These are phyloP conservation scores for Meyerozyma guilliermondii DNA, from an alignment of 1,139 yeast species.

Conservation along the genomic window DNA sequence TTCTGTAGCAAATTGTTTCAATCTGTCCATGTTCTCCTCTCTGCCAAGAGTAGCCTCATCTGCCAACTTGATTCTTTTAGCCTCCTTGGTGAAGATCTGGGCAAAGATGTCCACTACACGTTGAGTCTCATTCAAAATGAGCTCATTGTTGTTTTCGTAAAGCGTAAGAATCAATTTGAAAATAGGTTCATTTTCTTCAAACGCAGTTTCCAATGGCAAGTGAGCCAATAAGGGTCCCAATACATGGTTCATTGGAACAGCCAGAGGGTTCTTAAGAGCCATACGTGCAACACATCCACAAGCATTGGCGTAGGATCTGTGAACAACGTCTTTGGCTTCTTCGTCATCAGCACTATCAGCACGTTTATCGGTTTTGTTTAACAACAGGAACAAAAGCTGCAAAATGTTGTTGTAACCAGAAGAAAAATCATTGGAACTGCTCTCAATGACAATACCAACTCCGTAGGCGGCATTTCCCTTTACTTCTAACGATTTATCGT, in stretches of 20 bases:
- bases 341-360: constrained; percentile 64
- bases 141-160: constrained; percentile 58
- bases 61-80: constrained; percentile 63
- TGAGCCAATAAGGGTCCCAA: constrained; percentile 71
- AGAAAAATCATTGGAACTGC: constrained; percentile 54
- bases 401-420: constrained; percentile 65
- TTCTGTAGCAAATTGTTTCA: constrained; percentile 71
- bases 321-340: constrained; percentile 74
- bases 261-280: constrained; percentile 66
- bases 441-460: constrained; percentile 74
- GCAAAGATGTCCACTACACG: constrained; percentile 65
- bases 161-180: constrained; percentile 72
- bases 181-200: constrained; percentile 90
- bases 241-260: constrained; percentile 78
- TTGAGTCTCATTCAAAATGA: constrained; percentile 55
- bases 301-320: constrained; percentile 88
- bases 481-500: constrained; percentile 82
- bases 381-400: constrained; percentile 70
- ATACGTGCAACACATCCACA: constrained; percentile 96
- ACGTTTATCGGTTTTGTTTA: constrained; percentile 72
- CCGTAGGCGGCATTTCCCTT: constrained; percentile 97
- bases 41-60: constrained; percentile 75
- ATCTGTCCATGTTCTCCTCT: constrained; percentile 72
- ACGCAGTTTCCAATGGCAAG: constrained; percentile 83
- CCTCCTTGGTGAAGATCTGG: constrained; percentile 66